These are phyloP conservation scores for Globisporangium cederbergense DNA, from an alignment of 352 stramenopile species.

Conservation along the genomic window DNA sequence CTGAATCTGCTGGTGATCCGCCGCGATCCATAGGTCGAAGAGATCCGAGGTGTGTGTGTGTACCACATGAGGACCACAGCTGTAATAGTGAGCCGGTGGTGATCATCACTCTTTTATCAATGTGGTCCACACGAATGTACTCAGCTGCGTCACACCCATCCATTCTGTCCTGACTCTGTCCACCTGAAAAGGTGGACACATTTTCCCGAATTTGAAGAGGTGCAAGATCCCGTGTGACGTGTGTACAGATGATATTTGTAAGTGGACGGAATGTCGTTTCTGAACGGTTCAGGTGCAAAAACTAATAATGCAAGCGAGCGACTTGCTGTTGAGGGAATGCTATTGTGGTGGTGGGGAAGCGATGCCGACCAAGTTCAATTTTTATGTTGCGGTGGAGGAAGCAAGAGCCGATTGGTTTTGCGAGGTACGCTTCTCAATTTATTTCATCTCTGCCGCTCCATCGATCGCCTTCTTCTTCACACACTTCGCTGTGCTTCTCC, in stretches of 20 bases:
- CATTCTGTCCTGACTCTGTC: neutral
- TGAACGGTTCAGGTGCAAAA: neutral
- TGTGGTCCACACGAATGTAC: neutral
- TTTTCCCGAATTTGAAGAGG: neutral
- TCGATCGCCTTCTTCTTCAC: neutral
- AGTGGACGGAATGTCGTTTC: constrained; percentile 1
- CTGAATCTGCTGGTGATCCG: neutral
- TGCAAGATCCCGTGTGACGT: constrained; percentile 23
- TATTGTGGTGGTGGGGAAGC: neutral
- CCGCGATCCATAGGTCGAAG: neutral
- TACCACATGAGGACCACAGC: no score
- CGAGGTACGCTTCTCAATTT: neutral
- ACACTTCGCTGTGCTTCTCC: neutral
- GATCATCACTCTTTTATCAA: neutral
- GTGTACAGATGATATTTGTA: constrained; percentile 19
- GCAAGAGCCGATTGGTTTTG: neutral
- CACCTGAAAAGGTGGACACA: neutral
- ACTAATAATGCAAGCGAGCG: no score
- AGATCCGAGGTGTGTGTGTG: neutral
- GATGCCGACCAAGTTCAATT: neutral
- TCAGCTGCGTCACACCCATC: neutral
- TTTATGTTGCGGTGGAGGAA: neutral
- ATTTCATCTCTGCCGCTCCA: neutral
- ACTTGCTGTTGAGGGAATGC: neutral
- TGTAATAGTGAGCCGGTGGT: neutral